A percentile compares a stretch with the other conserved stretches of the same genome.
phyloP scores from a whole-genome alignment of 192 early-diverging fungal genomes.

The Entophlyctis luteolus region DNA sequence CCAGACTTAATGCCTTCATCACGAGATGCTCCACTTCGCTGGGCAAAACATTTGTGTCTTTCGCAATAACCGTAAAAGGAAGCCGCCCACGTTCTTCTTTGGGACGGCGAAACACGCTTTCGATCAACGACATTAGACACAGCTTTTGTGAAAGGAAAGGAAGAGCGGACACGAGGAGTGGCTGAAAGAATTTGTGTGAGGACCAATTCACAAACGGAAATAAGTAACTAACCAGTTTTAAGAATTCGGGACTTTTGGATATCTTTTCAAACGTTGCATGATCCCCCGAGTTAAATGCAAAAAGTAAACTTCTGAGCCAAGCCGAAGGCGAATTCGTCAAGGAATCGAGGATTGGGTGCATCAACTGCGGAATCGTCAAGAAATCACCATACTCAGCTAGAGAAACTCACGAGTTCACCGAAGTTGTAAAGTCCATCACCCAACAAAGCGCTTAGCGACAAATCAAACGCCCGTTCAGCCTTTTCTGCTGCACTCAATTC shows the following conservation, averaged over 20 bases:
- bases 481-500: slow-evolving; percentile 74
- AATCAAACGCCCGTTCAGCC: slow-evolving; percentile 85
- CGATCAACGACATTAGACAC: slow-evolving; percentile 94
- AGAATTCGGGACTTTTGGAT: slow-evolving; percentile 56
- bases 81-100: slow-evolving; percentile 71
- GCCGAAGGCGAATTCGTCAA: slow-evolving; percentile 72
- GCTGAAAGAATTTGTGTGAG: slow-evolving; percentile 44
- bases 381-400: not conserved
- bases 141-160: slow-evolving; percentile 90
- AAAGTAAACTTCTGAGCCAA: slow-evolving; percentile 82
- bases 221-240: slow-evolving; percentile 47
- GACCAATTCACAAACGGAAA: too few species aligned
- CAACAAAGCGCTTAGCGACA: slow-evolving; percentile 84
- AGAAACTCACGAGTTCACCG: slow-evolving; percentile 81
- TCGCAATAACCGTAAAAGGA: slow-evolving; percentile 75
- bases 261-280: slow-evolving; percentile 88
- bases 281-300: slow-evolving; percentile 89
- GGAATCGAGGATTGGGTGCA: slow-evolving; percentile 82
- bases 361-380: slow-evolving; percentile 54
- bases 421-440: slow-evolving; percentile 98
- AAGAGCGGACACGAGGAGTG: slow-evolving; percentile 71
- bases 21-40: slow-evolving; percentile 95
- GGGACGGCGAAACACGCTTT: slow-evolving; percentile 82
- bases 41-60: slow-evolving; percentile 69
- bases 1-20: slow-evolving; percentile 95